phyloP scores from a whole-genome alignment of 2,329 filamentous ascomycete genomes.

The Penicillium occitanis region DNA sequence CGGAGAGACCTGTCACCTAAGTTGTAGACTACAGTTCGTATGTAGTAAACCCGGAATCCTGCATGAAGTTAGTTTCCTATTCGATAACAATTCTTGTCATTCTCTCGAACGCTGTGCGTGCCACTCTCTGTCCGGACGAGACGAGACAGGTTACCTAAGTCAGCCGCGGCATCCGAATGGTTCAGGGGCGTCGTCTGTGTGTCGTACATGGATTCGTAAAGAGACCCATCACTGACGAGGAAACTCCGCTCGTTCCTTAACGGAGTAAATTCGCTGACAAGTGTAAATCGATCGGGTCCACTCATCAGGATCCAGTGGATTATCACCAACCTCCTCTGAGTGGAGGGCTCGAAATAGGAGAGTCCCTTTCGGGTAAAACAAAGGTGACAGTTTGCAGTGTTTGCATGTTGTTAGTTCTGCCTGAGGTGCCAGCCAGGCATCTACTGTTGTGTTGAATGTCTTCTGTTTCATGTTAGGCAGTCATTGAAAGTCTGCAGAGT shows the following conservation, averaged over 20 bases:
- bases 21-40: too few relatives aligned
- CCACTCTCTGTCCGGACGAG: not conserved
- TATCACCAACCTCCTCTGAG: not conserved
- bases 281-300: not conserved
- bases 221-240: not conserved
- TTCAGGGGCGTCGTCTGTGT: not conserved
- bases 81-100: not conserved
- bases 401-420: not conserved
- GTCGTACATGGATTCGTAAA: slow-evolving; percentile 4
- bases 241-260: not conserved
- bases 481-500: not conserved
- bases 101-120: not conserved
- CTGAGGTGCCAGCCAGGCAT: not conserved
- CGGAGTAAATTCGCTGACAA: not conserved
- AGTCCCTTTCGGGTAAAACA: not conserved
- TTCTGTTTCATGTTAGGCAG: not conserved
- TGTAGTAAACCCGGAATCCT: not conserved
- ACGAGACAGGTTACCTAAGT: not conserved
- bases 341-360: not conserved
- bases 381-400: not conserved
- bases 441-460: not conserved
- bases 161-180: not conserved
- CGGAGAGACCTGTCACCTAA: not conserved
- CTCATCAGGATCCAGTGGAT: not conserved
- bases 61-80: not conserved